Evolutionary conservation across 2,329 filamentous ascomycete species (phyloP), one percentile per base, ranked within the genome.

Genomic region (Moelleriella libera): DNA sequence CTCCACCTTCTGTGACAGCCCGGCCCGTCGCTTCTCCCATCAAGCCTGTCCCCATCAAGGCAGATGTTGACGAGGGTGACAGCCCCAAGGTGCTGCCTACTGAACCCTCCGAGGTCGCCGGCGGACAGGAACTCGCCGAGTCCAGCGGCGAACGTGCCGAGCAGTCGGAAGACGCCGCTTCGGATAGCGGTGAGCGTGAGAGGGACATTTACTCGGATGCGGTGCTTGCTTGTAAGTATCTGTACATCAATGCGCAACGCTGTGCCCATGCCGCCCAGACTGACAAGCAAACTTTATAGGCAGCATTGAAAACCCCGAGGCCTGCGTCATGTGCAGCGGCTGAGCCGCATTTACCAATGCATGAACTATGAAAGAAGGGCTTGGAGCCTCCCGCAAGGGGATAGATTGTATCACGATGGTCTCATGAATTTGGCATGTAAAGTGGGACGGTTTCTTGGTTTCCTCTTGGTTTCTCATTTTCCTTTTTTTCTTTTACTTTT

Each of bases 261-360:
- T 12, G 11, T 21, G 10, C 9, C 34, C 34, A n/a, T 41, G 14
- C 40, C 5, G 7, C 10, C 14, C n/a, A 41, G 40, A 41, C 28
- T 14, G 14, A 30, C 11, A 47, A 30, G 9, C 56, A 58, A 12
- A 30, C 40, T 44, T 46, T 42, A 58, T 50, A 85, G 81, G 81
- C 74, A 96, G 89, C 69, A 97, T 98, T 65, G 89, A 97, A 63
- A 96, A 97, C 72, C 88, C 84, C 57, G 92, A 98, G 64, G 76
- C 83, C 44, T 98, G 92, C 64, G 64, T 95, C 54, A 97, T 98
- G 92, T 98, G 92, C 81, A 94, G 87, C 68, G 90, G 89, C 72
- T 97, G 77, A 66, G 34, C 12, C 21, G 21, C 21, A 21, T 37
- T 12, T 37, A 12, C 34, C 34, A 37, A 12, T 37, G 34, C 21